phyloP scores from a whole-genome alignment of 2,329 filamentous ascomycete species.

The Stromatinia cepivora region DNA sequence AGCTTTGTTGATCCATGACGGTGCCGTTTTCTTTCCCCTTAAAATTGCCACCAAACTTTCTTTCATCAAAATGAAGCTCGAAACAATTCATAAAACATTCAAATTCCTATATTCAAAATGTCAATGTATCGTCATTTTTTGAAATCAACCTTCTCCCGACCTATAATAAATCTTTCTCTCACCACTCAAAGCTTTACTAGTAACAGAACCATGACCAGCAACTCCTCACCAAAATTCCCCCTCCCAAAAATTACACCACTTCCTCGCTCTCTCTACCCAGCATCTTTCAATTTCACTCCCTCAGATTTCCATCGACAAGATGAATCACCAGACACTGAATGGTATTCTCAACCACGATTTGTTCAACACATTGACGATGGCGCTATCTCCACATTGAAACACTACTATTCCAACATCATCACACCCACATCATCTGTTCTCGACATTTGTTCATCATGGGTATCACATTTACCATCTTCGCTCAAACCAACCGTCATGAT shows the following conservation, averaged over 20 bases:
- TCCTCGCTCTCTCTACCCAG: slow-evolving; percentile 32
- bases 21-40: background rate
- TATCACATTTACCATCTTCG: slow-evolving; percentile 39
- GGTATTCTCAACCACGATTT: slow-evolving; percentile 46
- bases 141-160: background rate
- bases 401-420: slow-evolving; percentile 49
- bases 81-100: background rate
- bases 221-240: background rate
- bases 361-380: slow-evolving; percentile 56
- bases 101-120: background rate
- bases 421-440: slow-evolving; percentile 47
- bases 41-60: background rate
- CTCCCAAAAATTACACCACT: slow-evolving; percentile 28
- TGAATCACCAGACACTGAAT: slow-evolving; percentile 31
- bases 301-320: slow-evolving; percentile 31
- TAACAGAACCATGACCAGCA: slow-evolving; percentile 13
- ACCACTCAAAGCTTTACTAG: background rate
- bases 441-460: slow-evolving; percentile 54
- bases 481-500: slow-evolving; percentile 43
- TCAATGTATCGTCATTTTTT: background rate
- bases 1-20: slow-evolving; percentile 1
- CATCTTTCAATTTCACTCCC: slow-evolving; percentile 26
- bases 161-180: background rate
- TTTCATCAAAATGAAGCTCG: background rate
- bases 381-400: slow-evolving; percentile 47